A percentile compares a stretch with the other conserved stretches of the same genome.
phyloP scores from a whole-genome alignment of 257 asterid genomes.

The Striga asiatica region DNA sequence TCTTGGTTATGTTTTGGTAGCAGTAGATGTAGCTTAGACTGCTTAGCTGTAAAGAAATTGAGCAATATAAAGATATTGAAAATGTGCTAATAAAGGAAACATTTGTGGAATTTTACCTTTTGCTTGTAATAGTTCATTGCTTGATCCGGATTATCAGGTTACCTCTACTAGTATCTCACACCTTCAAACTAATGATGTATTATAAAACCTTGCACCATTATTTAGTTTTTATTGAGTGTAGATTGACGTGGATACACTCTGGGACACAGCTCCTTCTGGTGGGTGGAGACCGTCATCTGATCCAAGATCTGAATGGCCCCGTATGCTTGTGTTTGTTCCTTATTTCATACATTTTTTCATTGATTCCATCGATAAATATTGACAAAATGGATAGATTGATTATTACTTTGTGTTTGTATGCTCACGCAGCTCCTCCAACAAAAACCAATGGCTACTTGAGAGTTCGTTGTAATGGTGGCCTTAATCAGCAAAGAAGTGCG shows the following conservation, averaged over 20 bases:
- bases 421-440: slow-evolving; percentile 59
- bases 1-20: neutral
- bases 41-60: slow-evolving; percentile 12
- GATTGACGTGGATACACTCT: slow-evolving; percentile 65
- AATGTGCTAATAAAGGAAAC: neutral
- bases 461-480: slow-evolving; percentile 98
- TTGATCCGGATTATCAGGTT: slow-evolving; percentile 1
- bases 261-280: slow-evolving; percentile 71
- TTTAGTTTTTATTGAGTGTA: neutral
- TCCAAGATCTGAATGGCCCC: slow-evolving; percentile 90
- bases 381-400: slow-evolving; percentile 6
- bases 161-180: neutral
- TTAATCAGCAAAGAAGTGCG: slow-evolving; percentile 96
- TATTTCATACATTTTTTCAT: neutral
- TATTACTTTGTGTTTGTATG: slow-evolving; percentile 14
- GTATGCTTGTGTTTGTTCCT: slow-evolving; percentile 34
- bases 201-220: neutral
- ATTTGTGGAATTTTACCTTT: neutral
- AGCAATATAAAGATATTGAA: neutral
- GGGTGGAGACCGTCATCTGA: slow-evolving; percentile 98
- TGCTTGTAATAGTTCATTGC: neutral
- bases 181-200: too few species aligned
- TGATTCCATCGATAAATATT: slow-evolving; percentile 4
- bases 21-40: neutral
- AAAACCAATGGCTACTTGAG: slow-evolving; percentile 88